Percentiles rank a stretch among this genome's conserved stretches.
Evolutionary conservation across 2,329 filamentous ascomycete genomes (phyloP).

Genomic region (Basipetospora sp.): DNA sequence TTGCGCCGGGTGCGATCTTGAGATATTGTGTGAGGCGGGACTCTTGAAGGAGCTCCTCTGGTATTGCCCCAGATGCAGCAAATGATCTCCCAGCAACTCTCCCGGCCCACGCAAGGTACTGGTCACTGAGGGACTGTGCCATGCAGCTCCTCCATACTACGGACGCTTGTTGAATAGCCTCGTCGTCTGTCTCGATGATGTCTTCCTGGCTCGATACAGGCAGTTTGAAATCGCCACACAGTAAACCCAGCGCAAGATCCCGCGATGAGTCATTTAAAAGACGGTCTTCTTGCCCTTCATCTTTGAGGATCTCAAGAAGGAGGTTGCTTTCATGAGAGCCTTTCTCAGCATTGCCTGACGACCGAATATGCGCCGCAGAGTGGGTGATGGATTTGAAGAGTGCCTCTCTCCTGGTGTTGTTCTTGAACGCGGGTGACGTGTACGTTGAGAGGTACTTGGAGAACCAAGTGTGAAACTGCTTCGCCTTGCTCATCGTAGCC

Average conservation of each 20-base stretch:
- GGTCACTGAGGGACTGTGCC: constrained; percentile 44
- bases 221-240: constrained; percentile 61
- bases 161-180: constrained; percentile 46
- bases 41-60: constrained; percentile 44
- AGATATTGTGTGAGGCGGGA: constrained; percentile 38
- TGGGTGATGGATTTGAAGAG: constrained; percentile 52
- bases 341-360: constrained; percentile 53
- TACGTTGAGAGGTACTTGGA: constrained; percentile 52
- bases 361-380: constrained; percentile 52
- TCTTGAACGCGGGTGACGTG: constrained; percentile 35
- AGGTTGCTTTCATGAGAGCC: constrained; percentile 65
- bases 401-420: constrained; percentile 30
- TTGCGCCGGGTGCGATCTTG: constrained; percentile 30
- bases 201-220: constrained; percentile 36
- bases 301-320: constrained; percentile 63
- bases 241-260: constrained; percentile 52
- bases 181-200: constrained; percentile 51
- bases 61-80: constrained; percentile 56
- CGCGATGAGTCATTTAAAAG: constrained; percentile 58
- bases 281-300: constrained; percentile 45
- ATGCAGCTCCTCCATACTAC: constrained; percentile 66
- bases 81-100: constrained; percentile 73
- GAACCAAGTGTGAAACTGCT: constrained; percentile 68
- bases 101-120: constrained; percentile 74
- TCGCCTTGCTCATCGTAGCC: constrained; percentile 60